These are phyloP conservation scores for Kodamaea leandrae DNA, from an alignment of 805 yeast genomes.

Conservation along the genomic window DNA sequence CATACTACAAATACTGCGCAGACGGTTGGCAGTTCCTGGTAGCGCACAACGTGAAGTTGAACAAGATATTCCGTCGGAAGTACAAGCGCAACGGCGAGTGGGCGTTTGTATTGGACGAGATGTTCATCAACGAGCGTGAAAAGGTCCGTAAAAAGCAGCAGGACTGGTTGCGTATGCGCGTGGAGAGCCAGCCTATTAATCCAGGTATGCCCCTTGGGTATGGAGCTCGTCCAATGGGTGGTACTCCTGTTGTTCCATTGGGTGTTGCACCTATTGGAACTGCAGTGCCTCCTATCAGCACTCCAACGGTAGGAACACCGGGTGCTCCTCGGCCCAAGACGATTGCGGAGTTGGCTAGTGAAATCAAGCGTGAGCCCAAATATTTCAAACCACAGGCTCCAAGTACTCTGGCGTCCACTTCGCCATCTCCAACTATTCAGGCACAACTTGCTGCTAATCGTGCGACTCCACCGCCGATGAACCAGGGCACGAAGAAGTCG, in stretches of 20 bases:
- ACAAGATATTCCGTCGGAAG: constrained; percentile 79
- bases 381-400: constrained; percentile 28
- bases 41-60: constrained; percentile 81
- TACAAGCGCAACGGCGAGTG: constrained; percentile 83
- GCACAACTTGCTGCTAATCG: constrained; percentile 49
- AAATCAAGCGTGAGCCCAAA: constrained; percentile 36
- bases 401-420: not conserved
- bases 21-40: constrained; percentile 98
- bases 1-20: constrained; percentile 89
- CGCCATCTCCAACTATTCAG: constrained; percentile 29
- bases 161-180: constrained; percentile 43
- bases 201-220: no score
- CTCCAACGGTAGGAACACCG: not conserved
- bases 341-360: constrained; percentile 43
- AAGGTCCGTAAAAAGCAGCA: constrained; percentile 56
- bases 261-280: constrained; percentile 14
- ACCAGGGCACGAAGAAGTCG: constrained; percentile 67
- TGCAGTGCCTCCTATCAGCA: constrained; percentile 13
- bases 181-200: constrained; percentile 2
- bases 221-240: not conserved
- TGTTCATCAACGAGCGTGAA: constrained; percentile 79
- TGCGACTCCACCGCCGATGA: constrained; percentile 33
- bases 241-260: not conserved
- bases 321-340: constrained; percentile 27
- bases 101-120: constrained; percentile 91